Evolutionary conservation across 2,329 filamentous ascomycete genomes (phyloP).

Genomic region (Didymella pomorum): DNA sequence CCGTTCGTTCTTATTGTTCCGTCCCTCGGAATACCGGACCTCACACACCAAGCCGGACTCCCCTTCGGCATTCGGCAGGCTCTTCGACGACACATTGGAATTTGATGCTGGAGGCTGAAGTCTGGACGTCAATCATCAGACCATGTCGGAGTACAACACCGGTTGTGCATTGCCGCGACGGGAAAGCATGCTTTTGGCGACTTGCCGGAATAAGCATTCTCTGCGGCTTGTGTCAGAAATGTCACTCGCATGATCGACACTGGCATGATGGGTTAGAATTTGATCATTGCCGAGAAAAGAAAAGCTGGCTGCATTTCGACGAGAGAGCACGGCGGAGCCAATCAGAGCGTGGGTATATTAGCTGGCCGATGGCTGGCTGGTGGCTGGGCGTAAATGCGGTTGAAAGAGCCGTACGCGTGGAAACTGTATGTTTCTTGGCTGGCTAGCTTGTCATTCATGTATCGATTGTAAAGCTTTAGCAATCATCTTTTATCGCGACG

Average conservation of each 20-base stretch:
- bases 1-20: neutral
- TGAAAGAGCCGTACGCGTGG: neutral
- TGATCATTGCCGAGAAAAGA: neutral
- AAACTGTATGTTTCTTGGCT: neutral
- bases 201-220: neutral
- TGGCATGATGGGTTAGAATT: neutral
- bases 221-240: neutral
- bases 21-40: neutral
- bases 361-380: neutral
- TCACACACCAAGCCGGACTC: neutral
- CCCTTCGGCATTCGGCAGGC: neutral
- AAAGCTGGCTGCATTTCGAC: neutral
- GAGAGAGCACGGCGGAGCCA: neutral
- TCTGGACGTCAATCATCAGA: no score
- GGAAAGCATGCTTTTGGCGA: neutral
- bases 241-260: neutral
- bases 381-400: neutral
- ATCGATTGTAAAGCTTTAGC: no score
- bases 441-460: neutral
- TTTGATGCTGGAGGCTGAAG: neutral
- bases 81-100: neutral
- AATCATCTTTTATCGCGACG: no score
- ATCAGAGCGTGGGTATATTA: neutral
- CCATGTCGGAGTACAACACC: neutral
- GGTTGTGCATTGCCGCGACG: neutral